phyloP scores from a whole-genome alignment of 306 rosid species.

The Alnus glutinosa region DNA sequence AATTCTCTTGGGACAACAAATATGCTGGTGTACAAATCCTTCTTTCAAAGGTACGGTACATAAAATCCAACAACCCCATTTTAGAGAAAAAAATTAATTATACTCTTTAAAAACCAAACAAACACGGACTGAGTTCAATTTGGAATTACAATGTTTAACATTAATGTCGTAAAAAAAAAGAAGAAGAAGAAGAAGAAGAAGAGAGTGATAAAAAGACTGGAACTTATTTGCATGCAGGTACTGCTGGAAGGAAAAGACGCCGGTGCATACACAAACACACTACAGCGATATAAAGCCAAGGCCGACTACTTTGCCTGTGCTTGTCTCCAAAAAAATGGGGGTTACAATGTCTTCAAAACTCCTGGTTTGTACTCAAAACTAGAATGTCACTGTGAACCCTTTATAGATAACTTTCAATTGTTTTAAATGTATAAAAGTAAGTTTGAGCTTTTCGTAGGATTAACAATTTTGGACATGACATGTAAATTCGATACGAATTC shows the following conservation, averaged over 20 bases:
- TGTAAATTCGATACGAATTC: too few relatives aligned
- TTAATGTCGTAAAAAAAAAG: not conserved
- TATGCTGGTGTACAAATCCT: constrained; percentile 85
- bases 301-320: constrained; percentile 85
- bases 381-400: not conserved
- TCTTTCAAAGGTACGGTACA: constrained; percentile 58
- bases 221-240: constrained; percentile 39
- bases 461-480: too few relatives aligned
- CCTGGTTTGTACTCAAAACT: constrained; percentile 48
- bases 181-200: constrained; percentile 4
- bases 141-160: too few relatives aligned
- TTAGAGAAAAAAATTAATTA: not conserved
- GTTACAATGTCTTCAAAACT: constrained; percentile 67
- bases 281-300: constrained; percentile 83
- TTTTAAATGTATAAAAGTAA: not conserved
- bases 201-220: constrained; percentile 3
- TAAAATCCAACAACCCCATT: not conserved
- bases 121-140: not conserved
- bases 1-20: constrained; percentile 94
- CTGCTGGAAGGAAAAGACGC: constrained; percentile 68
- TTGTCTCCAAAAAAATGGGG: constrained; percentile 80
- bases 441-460: too few relatives aligned
- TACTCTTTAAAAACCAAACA: not conserved
- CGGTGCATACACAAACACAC: constrained; percentile 53
- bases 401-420: not conserved